Percentiles rank a stretch among this genome's conserved stretches.
These are phyloP conservation scores for Diplogelasinospora grovesii DNA, from an alignment of 495 filamentous ascomycete species.

Conservation along the genomic window DNA sequence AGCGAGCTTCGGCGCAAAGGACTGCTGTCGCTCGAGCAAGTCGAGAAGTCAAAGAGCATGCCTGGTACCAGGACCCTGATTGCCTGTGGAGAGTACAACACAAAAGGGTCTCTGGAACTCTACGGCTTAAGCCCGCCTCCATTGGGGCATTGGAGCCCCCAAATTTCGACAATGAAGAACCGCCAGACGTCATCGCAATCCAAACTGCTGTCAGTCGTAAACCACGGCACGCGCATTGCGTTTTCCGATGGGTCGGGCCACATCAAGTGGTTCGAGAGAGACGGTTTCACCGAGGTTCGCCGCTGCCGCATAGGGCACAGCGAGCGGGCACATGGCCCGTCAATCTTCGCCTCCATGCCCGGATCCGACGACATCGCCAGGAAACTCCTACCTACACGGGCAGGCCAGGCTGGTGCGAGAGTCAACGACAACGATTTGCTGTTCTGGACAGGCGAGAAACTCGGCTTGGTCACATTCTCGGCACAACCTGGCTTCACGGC, in stretches of 20 bases:
- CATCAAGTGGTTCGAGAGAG: constrained; percentile 87
- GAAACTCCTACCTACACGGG: constrained; percentile 61
- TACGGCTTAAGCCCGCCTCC: constrained; percentile 65
- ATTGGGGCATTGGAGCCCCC: no score
- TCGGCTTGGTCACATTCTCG: constrained; percentile 64
- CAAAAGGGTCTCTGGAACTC: constrained; percentile 83
- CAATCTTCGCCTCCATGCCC: constrained; percentile 43
- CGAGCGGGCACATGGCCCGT: constrained; percentile 29
- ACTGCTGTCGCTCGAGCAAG: constrained; percentile 45
- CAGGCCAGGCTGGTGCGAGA: constrained; percentile 20
- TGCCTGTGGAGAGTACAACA: constrained; percentile 91
- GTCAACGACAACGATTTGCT: constrained; percentile 59
- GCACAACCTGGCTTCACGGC: constrained; percentile 38
- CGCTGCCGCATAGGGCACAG: constrained; percentile 61
- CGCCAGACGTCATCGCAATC: constrained; percentile 74
- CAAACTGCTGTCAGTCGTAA: constrained; percentile 76
- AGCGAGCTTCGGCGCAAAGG: constrained; percentile 48
- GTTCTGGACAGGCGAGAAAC: constrained; percentile 74
- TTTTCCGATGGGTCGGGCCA: constrained; percentile 79
- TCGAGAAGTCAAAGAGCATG: constrained; percentile 41
- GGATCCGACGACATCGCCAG: constrained; percentile 58
- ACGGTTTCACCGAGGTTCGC: constrained; percentile 75
- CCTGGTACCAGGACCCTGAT: constrained; percentile 58
- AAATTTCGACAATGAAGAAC: constrained; percentile 54
- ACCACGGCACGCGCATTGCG: constrained; percentile 78